Percentiles rank a stretch among this genome's conserved stretches.
These are phyloP conservation scores for Leccinum boreale DNA, from an alignment of 768 basidiomycete genomes.

Conservation along the genomic window DNA sequence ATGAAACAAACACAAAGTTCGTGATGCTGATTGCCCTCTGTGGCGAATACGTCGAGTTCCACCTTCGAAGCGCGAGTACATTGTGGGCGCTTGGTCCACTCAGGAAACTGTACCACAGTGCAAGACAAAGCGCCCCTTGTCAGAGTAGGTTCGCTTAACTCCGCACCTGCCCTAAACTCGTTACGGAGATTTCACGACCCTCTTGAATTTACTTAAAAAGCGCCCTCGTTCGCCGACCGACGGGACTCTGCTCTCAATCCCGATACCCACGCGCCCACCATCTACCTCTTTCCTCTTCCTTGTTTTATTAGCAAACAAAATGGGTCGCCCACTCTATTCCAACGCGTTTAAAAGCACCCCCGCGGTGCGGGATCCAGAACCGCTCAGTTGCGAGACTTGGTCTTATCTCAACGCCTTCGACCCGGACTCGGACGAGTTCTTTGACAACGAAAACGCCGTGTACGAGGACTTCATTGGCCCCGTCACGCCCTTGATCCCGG, in stretches of 20 bases:
- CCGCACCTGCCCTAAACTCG: slow-evolving; percentile 36
- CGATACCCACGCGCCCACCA: slow-evolving; percentile 8
- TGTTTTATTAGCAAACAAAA: slow-evolving; percentile 34
- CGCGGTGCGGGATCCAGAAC: slow-evolving; percentile 45
- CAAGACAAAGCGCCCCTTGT: too few relatives aligned
- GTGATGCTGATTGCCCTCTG: neutral
- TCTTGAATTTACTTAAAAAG: slow-evolving; percentile 14
- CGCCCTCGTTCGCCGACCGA: neutral
- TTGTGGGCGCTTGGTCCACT: too few relatives aligned
- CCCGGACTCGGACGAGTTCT: slow-evolving; percentile 80
- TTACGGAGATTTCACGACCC: neutral
- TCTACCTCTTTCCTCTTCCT: slow-evolving; percentile 1
- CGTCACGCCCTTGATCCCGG: slow-evolving; percentile 12
- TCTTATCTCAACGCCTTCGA: slow-evolving; percentile 66
- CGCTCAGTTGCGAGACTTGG: slow-evolving; percentile 52
- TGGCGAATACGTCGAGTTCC: neutral
- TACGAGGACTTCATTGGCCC: slow-evolving; percentile 65
- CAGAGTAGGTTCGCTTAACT: slow-evolving; percentile 17
- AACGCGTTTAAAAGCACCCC: slow-evolving; percentile 37
- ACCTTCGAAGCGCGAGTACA: neutral
- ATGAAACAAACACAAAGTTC: neutral
- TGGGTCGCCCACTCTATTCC: slow-evolving; percentile 64
- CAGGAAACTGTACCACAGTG: too few relatives aligned
- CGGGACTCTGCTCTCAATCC: neutral
- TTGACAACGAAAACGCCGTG: slow-evolving; percentile 50